Percentiles rank a stretch among this genome's conserved stretches.
These are phyloP conservation scores for Alternaria rosae DNA, from an alignment of 2,329 filamentous ascomycete genomes.

Conservation along the genomic window DNA sequence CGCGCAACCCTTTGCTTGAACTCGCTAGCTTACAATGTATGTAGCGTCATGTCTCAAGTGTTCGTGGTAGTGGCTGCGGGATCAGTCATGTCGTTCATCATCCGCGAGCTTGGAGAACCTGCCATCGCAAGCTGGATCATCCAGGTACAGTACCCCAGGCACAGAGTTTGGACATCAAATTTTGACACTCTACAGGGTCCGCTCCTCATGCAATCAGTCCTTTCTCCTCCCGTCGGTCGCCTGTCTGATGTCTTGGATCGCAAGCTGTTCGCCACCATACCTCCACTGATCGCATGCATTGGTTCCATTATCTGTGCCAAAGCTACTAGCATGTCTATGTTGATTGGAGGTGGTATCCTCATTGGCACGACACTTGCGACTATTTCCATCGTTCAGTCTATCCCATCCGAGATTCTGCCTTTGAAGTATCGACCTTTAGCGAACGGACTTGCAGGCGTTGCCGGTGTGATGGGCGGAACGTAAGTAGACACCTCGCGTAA, in stretches of 20 bases:
- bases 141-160: conserved; percentile 45
- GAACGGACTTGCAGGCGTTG: conserved; percentile 62
- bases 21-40: conserved; percentile 3
- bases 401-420: conserved; percentile 64
- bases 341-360: conserved; percentile 66
- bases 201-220: conserved; percentile 64
- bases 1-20: conserved; percentile 13
- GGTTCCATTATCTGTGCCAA: conserved; percentile 64
- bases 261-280: conserved; percentile 61
- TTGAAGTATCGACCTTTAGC: conserved; percentile 64
- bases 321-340: conserved; percentile 63
- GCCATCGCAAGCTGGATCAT: conserved; percentile 64
- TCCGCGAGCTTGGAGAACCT: conserved; percentile 61
- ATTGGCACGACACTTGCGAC: conserved; percentile 63
- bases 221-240: conserved; percentile 64
- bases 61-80: conserved; percentile 65
- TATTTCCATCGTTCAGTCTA: conserved; percentile 64
- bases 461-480: conserved; percentile 61
- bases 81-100: conserved; percentile 64
- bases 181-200: conserved; percentile 55
- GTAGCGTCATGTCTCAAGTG: conserved; percentile 60
- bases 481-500: conserved; percentile 40
- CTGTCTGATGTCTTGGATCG: conserved; percentile 65
- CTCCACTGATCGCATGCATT: conserved; percentile 62
- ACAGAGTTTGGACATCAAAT: fast-evolving